Conservation (phyloP, 768 basidiomycete genomes). For the Boletus vinaceobasis region DNA sequence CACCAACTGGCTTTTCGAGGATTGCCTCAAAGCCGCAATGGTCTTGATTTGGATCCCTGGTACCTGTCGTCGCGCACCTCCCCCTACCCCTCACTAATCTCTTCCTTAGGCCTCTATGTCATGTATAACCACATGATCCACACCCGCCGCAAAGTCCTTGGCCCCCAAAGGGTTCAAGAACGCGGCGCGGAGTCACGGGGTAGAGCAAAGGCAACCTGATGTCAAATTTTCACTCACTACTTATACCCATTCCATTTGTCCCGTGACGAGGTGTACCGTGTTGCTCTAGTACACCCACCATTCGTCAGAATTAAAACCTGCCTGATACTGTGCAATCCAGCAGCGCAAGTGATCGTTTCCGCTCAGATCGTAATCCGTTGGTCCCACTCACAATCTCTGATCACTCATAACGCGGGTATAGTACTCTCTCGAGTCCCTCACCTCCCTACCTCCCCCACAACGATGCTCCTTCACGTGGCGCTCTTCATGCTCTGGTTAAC, state of each 20-base stretch:
- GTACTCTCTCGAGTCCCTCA: background rate
- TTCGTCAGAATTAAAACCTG: conserved; percentile 4
- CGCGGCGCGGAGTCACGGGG: conserved; percentile 35
- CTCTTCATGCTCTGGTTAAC: conserved; percentile 10
- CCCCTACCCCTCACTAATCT: background rate
- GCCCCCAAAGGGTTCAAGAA: conserved; percentile 31
- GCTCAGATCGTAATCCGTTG: conserved; percentile 6
- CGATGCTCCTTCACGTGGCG: conserved; percentile 9
- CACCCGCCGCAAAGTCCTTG: conserved; percentile 54
- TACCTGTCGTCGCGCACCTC: conserved; percentile 33
- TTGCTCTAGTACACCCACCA: conserved; percentile 20
- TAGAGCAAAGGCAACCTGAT: conserved; percentile 21
- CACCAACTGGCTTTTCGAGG: conserved; percentile 50
- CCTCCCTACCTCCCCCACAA: background rate
- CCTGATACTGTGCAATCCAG: background rate
- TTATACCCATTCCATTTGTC: background rate
- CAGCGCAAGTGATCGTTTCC: background rate
- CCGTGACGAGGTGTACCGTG: background rate
- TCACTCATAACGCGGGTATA: background rate
- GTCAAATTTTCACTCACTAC: background rate
- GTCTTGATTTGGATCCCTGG: conserved; percentile 90
- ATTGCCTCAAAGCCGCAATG: conserved; percentile 55
- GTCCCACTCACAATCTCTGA: conserved; percentile 8
- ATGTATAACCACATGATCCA: conserved; percentile 60
- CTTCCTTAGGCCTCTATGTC: conserved; percentile 43